Evolutionary conservation across 2,329 filamentous ascomycete genomes (phyloP), one percentile per base, ranked within the genome.

Genomic region (Trichoderma sp.): DNA sequence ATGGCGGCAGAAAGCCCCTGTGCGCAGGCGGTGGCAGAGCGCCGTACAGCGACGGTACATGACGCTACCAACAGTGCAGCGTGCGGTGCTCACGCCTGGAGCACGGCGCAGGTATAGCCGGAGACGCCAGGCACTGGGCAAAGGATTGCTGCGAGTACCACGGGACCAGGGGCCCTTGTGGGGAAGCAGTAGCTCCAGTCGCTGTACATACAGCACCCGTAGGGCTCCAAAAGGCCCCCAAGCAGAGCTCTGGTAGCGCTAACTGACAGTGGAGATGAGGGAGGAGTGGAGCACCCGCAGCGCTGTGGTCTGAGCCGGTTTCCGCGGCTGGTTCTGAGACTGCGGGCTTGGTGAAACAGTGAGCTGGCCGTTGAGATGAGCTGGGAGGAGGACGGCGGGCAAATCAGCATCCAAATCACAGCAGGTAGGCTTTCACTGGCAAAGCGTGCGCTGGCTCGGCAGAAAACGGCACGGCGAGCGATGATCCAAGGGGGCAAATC

Each of bases 281-380:
- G 63, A 58, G 52, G 63, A 24, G 63, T 66, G 63, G 55, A 29
- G 63, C 29, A 21, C 53, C 40, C 24, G 24, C 5, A 35, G 27
- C 29, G 33, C n/a, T 31, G 19, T 62, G 43, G 59, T 33, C 49
- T 56, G 27, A 57, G 63, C 64, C 65, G 56, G 65, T 57, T 68
- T 68, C 65, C 65, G 65, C 65, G 65, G 31, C 56, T 61, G 56
- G 56, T 60, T 29, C 65, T 62, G 49, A 56, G 57, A 60, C 40
- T 56, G 24, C 24, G 21, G 63, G 55, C 31, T 63, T 68, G 66
- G 66, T 63, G 66, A 68, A 68, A 68, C 59, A 24, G 24, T 16
- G 43, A 43, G 24, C n/a, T 31, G 43, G 33, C 53, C 66, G 56
- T 56, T 11, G 63, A 67, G 63, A 67, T 59, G 63, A 59, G 53